phyloP scores from a whole-genome alignment of 1,284 basidiomycete species.

The Fomes fomentarius region DNA sequence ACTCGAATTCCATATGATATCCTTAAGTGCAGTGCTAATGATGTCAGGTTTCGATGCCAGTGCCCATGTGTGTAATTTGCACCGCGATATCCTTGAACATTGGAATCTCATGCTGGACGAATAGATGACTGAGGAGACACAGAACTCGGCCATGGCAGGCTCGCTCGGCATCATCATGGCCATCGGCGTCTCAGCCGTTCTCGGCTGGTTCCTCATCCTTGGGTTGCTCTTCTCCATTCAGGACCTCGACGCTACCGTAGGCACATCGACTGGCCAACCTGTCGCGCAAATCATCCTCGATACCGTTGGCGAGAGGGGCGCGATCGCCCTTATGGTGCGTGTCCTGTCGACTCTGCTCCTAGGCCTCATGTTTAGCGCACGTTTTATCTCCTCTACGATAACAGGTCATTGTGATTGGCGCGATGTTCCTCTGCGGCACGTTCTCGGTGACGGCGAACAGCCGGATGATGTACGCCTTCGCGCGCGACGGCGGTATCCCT shows the following conservation, averaged over 20 bases:
- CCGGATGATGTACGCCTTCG: slow-evolving; percentile 81
- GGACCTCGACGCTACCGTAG: slow-evolving; percentile 59
- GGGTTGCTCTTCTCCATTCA: slow-evolving; percentile 78
- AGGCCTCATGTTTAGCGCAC: not conserved
- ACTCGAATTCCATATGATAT: not conserved
- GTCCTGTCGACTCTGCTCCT: not conserved
- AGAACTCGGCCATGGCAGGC: slow-evolving; percentile 71
- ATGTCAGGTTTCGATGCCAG: slow-evolving; percentile 67
- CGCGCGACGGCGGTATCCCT: slow-evolving; percentile 69
- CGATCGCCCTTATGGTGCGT: slow-evolving; percentile 69
- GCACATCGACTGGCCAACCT: slow-evolving; percentile 61
- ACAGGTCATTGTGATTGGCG: slow-evolving; percentile 66
- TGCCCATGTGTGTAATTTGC: slow-evolving; percentile 55
- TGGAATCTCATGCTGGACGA: slow-evolving; percentile 1
- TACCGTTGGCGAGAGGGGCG: slow-evolving; percentile 70
- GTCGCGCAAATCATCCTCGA: slow-evolving; percentile 79
- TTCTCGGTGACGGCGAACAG: slow-evolving; percentile 80
- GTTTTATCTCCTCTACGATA: not conserved
- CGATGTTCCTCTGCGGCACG: slow-evolving; percentile 75
- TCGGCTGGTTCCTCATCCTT: slow-evolving; percentile 74
- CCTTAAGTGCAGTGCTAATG: not conserved
- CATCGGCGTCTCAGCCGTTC: slow-evolving; percentile 72
- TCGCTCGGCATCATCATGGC: slow-evolving; percentile 69
- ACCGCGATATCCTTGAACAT: not conserved
- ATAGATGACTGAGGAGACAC: slow-evolving; percentile 81